phyloP scores from a whole-genome alignment of 2,329 filamentous ascomycete genomes.

The Cercospora sp. region DNA sequence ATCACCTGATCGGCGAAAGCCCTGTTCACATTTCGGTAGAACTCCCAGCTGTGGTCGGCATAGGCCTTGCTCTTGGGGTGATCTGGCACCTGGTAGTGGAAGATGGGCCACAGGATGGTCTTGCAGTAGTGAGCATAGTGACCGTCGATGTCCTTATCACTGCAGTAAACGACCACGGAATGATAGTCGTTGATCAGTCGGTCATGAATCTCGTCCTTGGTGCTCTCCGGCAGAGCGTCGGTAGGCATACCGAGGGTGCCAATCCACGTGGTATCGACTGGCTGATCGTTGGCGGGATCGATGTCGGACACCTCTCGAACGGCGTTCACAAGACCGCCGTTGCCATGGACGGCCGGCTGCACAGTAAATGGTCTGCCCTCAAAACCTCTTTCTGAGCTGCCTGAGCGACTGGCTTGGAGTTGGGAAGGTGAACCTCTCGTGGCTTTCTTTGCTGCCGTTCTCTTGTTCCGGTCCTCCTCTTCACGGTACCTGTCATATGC shows the following conservation, averaged over 20 bases:
- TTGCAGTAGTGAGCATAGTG: slow-evolving; percentile 98
- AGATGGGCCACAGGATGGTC: slow-evolving; percentile 94
- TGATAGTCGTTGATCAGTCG: slow-evolving; percentile 68
- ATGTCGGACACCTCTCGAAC: slow-evolving; percentile 67
- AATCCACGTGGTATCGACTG: slow-evolving; percentile 82
- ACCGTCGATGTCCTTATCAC: slow-evolving; percentile 89
- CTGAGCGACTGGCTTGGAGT: slow-evolving; percentile 35
- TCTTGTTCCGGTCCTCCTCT: slow-evolving; percentile 19
- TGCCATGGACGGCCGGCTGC: slow-evolving; percentile 83
- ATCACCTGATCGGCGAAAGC: slow-evolving; percentile 89
- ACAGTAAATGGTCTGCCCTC: slow-evolving; percentile 80
- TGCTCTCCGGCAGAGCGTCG: slow-evolving; percentile 73
- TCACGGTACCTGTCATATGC: slow-evolving; percentile 43
- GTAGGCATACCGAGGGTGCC: slow-evolving; percentile 93
- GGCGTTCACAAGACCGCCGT: slow-evolving; percentile 87
- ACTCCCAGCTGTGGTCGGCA: slow-evolving; percentile 85
- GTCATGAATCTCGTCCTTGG: slow-evolving; percentile 81
- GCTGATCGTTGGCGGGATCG: slow-evolving; percentile 56
- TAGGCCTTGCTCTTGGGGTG: slow-evolving; percentile 98
- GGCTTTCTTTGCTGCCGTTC: slow-evolving; percentile 23
- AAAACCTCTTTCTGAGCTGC: slow-evolving; percentile 53
- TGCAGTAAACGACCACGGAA: slow-evolving; percentile 79
- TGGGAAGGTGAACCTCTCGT: slow-evolving; percentile 26
- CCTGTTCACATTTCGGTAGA: slow-evolving; percentile 86
- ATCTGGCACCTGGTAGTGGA: slow-evolving; percentile 97